Evolutionary conservation across 192 early-diverging fungal species (phyloP).

Genomic region (Pilaira anomala): DNA sequence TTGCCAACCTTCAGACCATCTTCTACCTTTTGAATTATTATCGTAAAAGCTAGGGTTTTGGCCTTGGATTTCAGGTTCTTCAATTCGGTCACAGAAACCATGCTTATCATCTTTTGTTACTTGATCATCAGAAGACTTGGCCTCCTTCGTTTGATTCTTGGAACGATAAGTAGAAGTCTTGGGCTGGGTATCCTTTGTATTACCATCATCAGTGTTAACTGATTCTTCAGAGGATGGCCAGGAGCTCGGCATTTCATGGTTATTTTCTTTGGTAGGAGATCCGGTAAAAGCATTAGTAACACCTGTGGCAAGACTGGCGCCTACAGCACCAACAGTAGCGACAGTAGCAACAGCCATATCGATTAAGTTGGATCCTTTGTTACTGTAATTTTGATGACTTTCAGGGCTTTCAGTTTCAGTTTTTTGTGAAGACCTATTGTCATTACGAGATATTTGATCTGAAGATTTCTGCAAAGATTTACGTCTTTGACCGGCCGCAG

Average conservation of each 20-base stretch:
- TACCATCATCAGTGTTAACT: too few relatives aligned
- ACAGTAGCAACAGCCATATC: neutral
- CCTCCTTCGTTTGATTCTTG: too few relatives aligned
- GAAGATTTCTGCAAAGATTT: neutral
- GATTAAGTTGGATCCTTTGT: neutral
- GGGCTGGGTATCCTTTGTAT: too few relatives aligned
- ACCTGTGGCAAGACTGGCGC: neutral
- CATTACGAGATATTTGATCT: too few relatives aligned
- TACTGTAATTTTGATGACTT: neutral
- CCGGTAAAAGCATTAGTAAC: constrained; percentile 3
- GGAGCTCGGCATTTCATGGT: constrained; percentile 2
- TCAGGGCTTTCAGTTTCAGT: neutral
- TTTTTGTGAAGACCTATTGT: too few relatives aligned
- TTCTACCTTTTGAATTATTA: neutral
- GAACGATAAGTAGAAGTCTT: too few relatives aligned
- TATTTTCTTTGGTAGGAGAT: neutral
- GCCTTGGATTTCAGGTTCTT: constrained; percentile 7
- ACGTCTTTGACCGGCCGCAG: neutral
- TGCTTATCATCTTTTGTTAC: neutral
- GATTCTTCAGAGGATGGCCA: neutral
- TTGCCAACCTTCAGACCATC: too few relatives aligned
- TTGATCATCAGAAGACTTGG: too few relatives aligned
- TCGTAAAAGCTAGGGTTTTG: constrained; percentile 13
- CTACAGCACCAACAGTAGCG: constrained; percentile 9
- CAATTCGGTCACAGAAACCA: neutral